Base-by-base conservation (phyloP, 768 basidiomycete species). In the Psilocybe subaeruginosa region DNA sequence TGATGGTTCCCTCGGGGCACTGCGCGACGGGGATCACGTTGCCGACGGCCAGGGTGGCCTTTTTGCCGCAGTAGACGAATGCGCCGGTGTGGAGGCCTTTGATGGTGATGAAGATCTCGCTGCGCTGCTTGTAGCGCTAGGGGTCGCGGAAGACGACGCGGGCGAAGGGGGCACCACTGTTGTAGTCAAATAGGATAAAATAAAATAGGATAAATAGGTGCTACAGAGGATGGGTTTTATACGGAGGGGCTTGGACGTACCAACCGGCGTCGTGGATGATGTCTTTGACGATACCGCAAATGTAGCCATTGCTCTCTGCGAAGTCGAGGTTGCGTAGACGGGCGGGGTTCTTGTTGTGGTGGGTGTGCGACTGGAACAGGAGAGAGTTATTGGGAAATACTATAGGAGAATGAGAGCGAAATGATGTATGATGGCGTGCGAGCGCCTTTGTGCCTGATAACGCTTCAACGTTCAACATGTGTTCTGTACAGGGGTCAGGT, bases 251-350 rank as follows among this genome's bases (percentile, higher is more conserved):
- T 29, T 12, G 17, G 45, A 76, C 92, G 76, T 75, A 96, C 95
- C 97, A 97, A 77, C 97, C 97, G 73, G 97, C 80, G 80, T 99
- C 97, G 84, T 99, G 97, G 77, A 99, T 97, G 80, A 99, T 98
- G 73, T 99, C 96, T 82, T 97, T 98, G 71, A 99, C 96, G 66
- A 99, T 89, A 73, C 97, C 97, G 59, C 96, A 88, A 67, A 99
- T 83, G 85, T 99, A 99, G 64, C 97, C 97, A 76, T 99, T 99
- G 74, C 93, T 88, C 82, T 99, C 97, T 63, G 97, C 96, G 70
- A 86, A 99, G 80, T 99, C 97, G 74, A 99, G 91, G 68, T 92
- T 85, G 70, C 97, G 93, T 72, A 99, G 87, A 67, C 88, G 90
- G 69, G 97, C 97, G 60, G 97, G 95, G 60, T 82, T 73, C 79